Percentiles rank a stretch among this genome's conserved stretches.
These are phyloP conservation scores for Kentomonas sorsogonicus DNA, from an alignment of 208 protist genomes.

Conservation along the genomic window DNA sequence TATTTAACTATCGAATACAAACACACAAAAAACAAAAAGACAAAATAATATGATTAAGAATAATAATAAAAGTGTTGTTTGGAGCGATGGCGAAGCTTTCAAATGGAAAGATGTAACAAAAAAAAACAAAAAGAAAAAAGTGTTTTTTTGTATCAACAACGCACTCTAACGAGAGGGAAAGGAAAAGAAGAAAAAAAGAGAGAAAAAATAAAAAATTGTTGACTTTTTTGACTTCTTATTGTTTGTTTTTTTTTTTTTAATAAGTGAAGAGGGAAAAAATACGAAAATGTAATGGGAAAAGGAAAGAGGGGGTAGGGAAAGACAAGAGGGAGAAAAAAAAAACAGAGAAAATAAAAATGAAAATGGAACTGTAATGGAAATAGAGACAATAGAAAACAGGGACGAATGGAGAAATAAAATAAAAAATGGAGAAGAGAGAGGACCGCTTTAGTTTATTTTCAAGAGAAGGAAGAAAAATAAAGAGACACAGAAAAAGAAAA, in stretches of 20 bases:
- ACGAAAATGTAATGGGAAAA: slow-evolving; percentile 1
- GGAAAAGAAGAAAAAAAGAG: neutral
- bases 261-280: neutral
- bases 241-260: slow-evolving; percentile 5
- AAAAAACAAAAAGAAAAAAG: neutral
- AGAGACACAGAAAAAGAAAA: slow-evolving; percentile 7
- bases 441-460: neutral
- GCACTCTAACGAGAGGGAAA: neutral
- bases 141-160: neutral
- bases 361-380: neutral
- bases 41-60: too few relatives aligned
- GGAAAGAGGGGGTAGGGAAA: slow-evolving; percentile 3
- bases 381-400: neutral
- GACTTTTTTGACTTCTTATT: neutral
- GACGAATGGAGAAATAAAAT: slow-evolving; percentile 3
- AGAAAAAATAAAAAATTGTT: slow-evolving; percentile 6
- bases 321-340: slow-evolving; percentile 13
- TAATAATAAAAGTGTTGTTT: too few relatives aligned
- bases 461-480: slow-evolving; percentile 2
- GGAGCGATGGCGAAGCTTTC: neutral
- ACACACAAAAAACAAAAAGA: too few relatives aligned
- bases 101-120: neutral
- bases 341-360: neutral
- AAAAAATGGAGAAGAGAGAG: slow-evolving; percentile 2
- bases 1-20: too few relatives aligned